Base-by-base conservation (phyloP, 179 eudicot species). In the Spinacia oleracea region DNA sequence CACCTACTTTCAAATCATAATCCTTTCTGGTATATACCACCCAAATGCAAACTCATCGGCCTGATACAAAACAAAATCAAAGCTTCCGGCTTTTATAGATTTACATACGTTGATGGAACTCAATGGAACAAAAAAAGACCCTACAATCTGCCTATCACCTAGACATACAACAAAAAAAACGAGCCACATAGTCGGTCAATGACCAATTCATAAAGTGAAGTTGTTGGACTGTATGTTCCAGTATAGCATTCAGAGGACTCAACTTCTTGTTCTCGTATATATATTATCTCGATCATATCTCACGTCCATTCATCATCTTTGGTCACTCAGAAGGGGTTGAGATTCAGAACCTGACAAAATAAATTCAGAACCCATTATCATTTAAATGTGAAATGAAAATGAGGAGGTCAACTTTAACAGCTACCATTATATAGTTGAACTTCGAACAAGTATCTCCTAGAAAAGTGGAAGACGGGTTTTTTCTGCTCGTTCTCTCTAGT, bases 321-420 rank as follows among this genome's bases (percentile, higher is more conserved):
- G 84, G 15, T 81, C 88, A 78, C 68, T 72, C 73, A 86, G 64
- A 77, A 85, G 89, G 12, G 88, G 86, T 76, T 83, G 80, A 73
- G 87, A 66, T 80, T 60, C 40, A 64, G 83, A 69, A 76, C 80
- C 91, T 86, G 83, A 73, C 64, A 69, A 72, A 78, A 15, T n/a
- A 58, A 4, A 72, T 50, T 45, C 10, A 51, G 2, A 63, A 27
- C 9, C 9, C 11, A 46, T 75, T 40, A 78, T 20, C 10, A 23
- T 31, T 18, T 2, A 31, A 29, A 16, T 16, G 18, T 48, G 9
- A 20, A 10, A 35, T 31, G 7, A 16, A 8, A 53, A 46, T 27
- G 23, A 63, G 42, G 16, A 46, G 23, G 23, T 50, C 50, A 23
- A 56, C 23, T 31, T 31, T 11, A 16, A 35, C n/a, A 1, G 35